Evolutionary conservation across 371 early-diverging fungal genomes (phyloP), one percentile per base, ranked within the genome.

Genomic region (Mucor plumbeus): DNA sequence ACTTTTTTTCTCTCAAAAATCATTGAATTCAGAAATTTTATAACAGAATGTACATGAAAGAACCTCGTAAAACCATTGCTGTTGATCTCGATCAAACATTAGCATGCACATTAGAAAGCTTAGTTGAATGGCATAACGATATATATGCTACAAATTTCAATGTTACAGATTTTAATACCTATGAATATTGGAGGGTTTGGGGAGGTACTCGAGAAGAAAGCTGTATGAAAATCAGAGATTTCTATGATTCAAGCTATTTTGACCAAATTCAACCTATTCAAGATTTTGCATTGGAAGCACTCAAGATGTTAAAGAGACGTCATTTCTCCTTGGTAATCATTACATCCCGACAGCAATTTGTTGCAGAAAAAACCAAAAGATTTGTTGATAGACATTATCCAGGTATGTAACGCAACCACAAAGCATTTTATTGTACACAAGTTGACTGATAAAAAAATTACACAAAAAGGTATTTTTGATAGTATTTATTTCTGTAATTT

Each of bases 31-130:
- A 13, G 14, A 38, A 48, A 60, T 55, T 48, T 21, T 48, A 11
- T 9, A 7, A 50, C 10, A 5, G 11, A 39, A 65, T 64, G 56
- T 39, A 36, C 17, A 9, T n/a, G 5, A 71, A 64, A 65, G 67
- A 72, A 67, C 72, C 76, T 44, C 72, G 78, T 43, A 81, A 79
- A 63, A 68, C 79, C n/a, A 78, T 85, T 68, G 85, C 82, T 58
- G 82, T 83, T 48, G 81, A 83, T 65, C 70, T 85, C 39, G 85
- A 85, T 70, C 82, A 82, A 64, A 83, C 82, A 68, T 72, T 85
- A 5, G 74, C 80, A n/a, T 69, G 75, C 59, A 80, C 84, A 10
- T 50, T 78, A 5, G 70, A 80, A 8, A 78, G 80, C 7, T 65
- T 85, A 11, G 74, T 76, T 38, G 67, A 73, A 35, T 85, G 82